These are phyloP conservation scores for Smithsoniella earleae DNA, from an alignment of 163 green algal species.

Conservation along the genomic window DNA sequence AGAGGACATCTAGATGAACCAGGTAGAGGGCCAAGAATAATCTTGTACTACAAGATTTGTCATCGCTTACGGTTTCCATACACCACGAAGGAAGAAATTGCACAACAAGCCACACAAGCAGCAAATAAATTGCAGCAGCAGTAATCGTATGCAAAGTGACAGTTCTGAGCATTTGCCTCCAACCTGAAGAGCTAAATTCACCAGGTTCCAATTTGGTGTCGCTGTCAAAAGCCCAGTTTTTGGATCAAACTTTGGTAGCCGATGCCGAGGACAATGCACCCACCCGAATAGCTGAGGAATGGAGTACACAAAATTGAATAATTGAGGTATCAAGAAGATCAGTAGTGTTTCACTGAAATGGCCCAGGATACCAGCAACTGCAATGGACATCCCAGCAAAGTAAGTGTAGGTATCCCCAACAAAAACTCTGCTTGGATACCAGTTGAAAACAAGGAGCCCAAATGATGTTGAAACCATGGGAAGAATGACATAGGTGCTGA, in stretches of 20 bases:
- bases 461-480: slow-evolving; percentile 74
- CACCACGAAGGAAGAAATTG: slow-evolving; percentile 2
- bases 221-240: slow-evolving; percentile 60
- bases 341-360: slow-evolving; percentile 97
- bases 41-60: too few relatives aligned
- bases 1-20: too few relatives aligned
- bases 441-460: slow-evolving; percentile 89
- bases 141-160: slow-evolving; percentile 62
- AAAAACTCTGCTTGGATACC: slow-evolving; percentile 83
- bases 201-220: slow-evolving; percentile 85
- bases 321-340: slow-evolving; percentile 83
- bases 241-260: slow-evolving; percentile 75
- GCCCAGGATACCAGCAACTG: slow-evolving; percentile 91
- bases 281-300: slow-evolving; percentile 93
- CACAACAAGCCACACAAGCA: slow-evolving; percentile 53
- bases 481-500: slow-evolving; percentile 84
- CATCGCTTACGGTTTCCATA: slow-evolving; percentile 29
- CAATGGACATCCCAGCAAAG: slow-evolving; percentile 96
- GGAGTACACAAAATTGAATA: slow-evolving; percentile 98
- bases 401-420: slow-evolving; percentile 99
- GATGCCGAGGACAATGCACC: slow-evolving; percentile 86
- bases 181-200: slow-evolving; percentile 76
- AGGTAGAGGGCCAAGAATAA: too few relatives aligned
- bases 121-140: slow-evolving; percentile 63
- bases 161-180: slow-evolving; percentile 66